These are phyloP conservation scores for Phaeosphaeria sp. DNA, from an alignment of 2,329 filamentous ascomycete species.

Conservation along the genomic window DNA sequence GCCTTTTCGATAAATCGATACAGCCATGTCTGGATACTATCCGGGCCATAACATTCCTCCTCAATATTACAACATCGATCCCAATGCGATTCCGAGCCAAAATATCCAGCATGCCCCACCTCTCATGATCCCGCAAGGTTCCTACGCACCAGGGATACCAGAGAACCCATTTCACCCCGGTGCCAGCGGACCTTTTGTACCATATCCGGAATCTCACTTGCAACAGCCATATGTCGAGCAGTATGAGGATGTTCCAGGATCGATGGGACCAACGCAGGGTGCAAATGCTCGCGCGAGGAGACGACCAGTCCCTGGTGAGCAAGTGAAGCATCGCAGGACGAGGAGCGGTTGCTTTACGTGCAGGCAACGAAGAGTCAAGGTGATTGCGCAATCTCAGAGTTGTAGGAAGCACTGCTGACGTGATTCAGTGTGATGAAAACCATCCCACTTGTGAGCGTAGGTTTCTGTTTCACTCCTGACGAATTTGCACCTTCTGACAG, in stretches of 20 bases:
- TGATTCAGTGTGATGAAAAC: slow-evolving; percentile 80
- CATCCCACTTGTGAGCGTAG: slow-evolving; percentile 82
- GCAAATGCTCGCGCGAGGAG: slow-evolving; percentile 37
- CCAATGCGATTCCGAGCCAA: slow-evolving; percentile 30
- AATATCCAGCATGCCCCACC: slow-evolving; percentile 33
- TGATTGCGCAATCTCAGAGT: slow-evolving; percentile 31
- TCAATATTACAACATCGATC: slow-evolving; percentile 45
- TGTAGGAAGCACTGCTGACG: slow-evolving; percentile 14
- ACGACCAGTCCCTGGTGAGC: slow-evolving; percentile 58
- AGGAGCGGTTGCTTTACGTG: slow-evolving; percentile 95
- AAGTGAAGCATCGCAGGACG: slow-evolving; percentile 91
- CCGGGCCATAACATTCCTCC: slow-evolving; percentile 41
- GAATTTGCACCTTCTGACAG: slow-evolving; percentile 22
- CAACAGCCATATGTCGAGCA: slow-evolving; percentile 43
- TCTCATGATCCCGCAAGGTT: slow-evolving; percentile 38
- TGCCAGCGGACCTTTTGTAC: slow-evolving; percentile 38
- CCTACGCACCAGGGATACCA: slow-evolving; percentile 34
- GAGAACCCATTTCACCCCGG: slow-evolving; percentile 42
- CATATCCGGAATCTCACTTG: slow-evolving; percentile 39
- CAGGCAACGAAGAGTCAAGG: slow-evolving; percentile 83
- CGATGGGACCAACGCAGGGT: slow-evolving; percentile 34
- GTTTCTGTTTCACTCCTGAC: slow-evolving; percentile 33
- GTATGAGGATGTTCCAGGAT: slow-evolving; percentile 42
- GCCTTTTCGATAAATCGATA: slow-evolving; percentile 16
- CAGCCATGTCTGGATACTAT: slow-evolving; percentile 49